Conservation (phyloP, 148 eudicot species). For the Limonium bicolor region DNA sequence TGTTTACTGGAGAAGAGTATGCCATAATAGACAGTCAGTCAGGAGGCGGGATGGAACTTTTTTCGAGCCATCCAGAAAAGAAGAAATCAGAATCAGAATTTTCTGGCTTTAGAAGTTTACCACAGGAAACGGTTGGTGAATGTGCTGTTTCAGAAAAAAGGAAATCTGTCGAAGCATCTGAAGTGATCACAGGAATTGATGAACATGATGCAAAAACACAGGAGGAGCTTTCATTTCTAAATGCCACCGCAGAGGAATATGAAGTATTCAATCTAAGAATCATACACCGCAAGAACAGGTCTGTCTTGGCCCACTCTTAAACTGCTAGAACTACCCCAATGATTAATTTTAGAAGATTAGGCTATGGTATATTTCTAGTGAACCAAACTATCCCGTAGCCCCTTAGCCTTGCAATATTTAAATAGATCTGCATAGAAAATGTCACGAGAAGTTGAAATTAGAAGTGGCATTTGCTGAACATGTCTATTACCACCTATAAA, state of each 20-base stretch:
- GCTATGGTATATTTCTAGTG: no score
- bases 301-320: constrained; percentile 5
- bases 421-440: no score
- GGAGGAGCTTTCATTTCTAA: constrained; percentile 33
- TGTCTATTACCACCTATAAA: no score
- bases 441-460: no score
- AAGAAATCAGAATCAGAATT: constrained; percentile 1
- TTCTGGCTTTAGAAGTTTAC: constrained; percentile 9
- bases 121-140: constrained; percentile 15
- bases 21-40: background rate
- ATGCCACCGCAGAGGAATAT: constrained; percentile 46
- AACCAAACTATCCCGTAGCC: no score
- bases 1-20: constrained; percentile 2
- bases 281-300: constrained; percentile 95
- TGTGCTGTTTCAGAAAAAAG: no score
- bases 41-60: background rate
- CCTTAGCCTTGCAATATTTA: no score
- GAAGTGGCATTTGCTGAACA: no score
- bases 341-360: no score
- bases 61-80: background rate
- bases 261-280: constrained; percentile 78
- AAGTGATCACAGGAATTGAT: constrained; percentile 20
- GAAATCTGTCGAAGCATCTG: constrained; percentile 11
- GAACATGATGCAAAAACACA: constrained; percentile 27
- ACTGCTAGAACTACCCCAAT: no score